A percentile compares a stretch with the other conserved stretches of the same genome.
Evolutionary conservation across 2,329 filamentous ascomycete genomes (phyloP).

Genomic region (Dendrostoma leiphaemia): DNA sequence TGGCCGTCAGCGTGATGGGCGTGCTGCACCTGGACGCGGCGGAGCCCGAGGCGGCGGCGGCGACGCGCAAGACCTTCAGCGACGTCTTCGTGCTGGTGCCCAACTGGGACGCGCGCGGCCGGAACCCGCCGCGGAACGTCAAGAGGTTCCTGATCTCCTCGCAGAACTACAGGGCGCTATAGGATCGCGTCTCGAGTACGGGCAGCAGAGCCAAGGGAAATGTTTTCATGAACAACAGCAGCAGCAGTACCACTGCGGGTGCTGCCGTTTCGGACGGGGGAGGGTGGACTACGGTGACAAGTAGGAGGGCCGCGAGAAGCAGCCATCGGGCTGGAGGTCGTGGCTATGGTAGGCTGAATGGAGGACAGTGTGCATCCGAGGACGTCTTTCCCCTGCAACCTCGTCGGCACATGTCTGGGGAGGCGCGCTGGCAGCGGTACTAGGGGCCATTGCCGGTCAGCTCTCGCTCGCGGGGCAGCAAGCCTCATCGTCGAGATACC

Average conservation of each 20-base stretch:
- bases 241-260: not conserved
- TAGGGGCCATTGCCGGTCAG: not conserved
- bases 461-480: not conserved
- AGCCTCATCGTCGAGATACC: not conserved
- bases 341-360: not conserved
- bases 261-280: not conserved
- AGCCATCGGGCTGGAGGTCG: too few species aligned
- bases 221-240: not conserved
- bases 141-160: slow-evolving; percentile 67
- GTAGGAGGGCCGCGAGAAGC: too few species aligned
- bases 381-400: not conserved
- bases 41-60: slow-evolving; percentile 58
- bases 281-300: not conserved
- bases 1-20: slow-evolving; percentile 73
- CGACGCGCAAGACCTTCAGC: slow-evolving; percentile 68
- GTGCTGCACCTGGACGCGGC: slow-evolving; percentile 68
- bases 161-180: slow-evolving; percentile 66
- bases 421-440: not conserved
- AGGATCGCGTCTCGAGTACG: slow-evolving; percentile 15
- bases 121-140: slow-evolving; percentile 45
- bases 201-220: not conserved
- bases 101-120: slow-evolving; percentile 60
- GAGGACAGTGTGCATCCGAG: not conserved
- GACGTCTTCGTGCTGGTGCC: slow-evolving; percentile 82
- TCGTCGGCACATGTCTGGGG: not conserved